phyloP scores from a whole-genome alignment of 2,329 filamentous ascomycete species.

The Thyridium curvatum region DNA sequence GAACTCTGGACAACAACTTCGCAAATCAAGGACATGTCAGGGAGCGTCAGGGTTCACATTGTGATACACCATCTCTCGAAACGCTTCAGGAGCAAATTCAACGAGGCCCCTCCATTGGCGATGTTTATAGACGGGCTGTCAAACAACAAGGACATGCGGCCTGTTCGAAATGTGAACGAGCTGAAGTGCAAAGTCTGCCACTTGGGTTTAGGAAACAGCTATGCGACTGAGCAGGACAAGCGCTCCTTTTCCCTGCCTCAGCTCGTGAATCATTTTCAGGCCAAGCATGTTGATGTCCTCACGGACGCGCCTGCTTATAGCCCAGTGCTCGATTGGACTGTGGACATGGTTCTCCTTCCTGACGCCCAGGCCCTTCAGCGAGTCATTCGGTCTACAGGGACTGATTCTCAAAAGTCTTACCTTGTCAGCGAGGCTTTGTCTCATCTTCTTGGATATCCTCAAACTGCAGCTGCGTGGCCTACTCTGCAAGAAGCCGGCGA shows the following conservation, averaged over 20 bases:
- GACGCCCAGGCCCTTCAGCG: constrained; percentile 21
- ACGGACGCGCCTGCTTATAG: constrained; percentile 11
- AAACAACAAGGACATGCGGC: constrained; percentile 50
- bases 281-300: constrained; percentile 27
- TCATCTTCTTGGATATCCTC: constrained; percentile 15
- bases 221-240: constrained; percentile 20
- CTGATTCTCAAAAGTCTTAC: constrained; percentile 22
- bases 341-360: constrained; percentile 39
- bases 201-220: constrained; percentile 22
- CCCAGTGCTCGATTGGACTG: constrained; percentile 32
- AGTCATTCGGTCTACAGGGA: constrained; percentile 18
- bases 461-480: too few relatives aligned
- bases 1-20: constrained; percentile 58
- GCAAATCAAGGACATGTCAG: constrained; percentile 54
- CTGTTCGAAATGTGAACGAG: constrained; percentile 45
- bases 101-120: constrained; percentile 46
- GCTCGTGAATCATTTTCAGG: constrained; percentile 53
- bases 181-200: constrained; percentile 51
- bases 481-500: too few relatives aligned
- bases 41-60: constrained; percentile 55
- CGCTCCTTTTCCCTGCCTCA: constrained; percentile 49
- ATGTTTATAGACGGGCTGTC: constrained; percentile 54
- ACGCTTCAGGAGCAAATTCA: constrained; percentile 51
- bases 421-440: constrained; percentile 33
- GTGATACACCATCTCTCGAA: constrained; percentile 57